These are phyloP conservation scores for Yarrowia bubula DNA, from an alignment of 805 yeast species.

Conservation along the genomic window DNA sequence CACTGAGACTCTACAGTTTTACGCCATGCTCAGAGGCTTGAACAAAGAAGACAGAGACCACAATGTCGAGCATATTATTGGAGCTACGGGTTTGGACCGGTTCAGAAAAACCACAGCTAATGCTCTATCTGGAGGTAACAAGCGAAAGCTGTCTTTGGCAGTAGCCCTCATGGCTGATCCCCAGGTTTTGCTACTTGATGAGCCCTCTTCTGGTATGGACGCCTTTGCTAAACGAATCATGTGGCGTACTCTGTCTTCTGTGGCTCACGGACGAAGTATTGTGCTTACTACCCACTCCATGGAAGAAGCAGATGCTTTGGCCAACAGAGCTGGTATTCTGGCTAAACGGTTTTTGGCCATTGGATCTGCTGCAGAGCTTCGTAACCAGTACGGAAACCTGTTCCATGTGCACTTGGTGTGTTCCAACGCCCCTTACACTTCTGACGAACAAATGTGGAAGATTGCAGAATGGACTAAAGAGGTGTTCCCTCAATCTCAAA, in stretches of 20 bases:
- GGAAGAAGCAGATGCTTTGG: conserved; percentile 43
- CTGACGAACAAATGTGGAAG: conserved; percentile 34
- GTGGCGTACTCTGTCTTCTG: conserved; percentile 41
- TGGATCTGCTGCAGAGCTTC: conserved; percentile 37
- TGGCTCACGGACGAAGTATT: conserved; percentile 39
- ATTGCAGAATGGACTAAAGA: conserved; percentile 34
- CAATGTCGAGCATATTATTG: conserved; percentile 38
- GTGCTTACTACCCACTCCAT: conserved; percentile 42
- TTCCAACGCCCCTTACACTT: conserved; percentile 35
- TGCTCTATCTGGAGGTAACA: conserved; percentile 41
- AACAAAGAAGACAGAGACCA: conserved; percentile 29
- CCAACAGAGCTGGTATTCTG: conserved; percentile 40
- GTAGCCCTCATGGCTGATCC: conserved; percentile 42
- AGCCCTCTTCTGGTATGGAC: conserved; percentile 44
- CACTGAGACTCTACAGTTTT: conserved; percentile 37
- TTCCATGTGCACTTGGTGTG: conserved; percentile 39
- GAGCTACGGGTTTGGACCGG: conserved; percentile 40
- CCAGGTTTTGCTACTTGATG: conserved; percentile 41
- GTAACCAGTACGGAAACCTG: conserved; percentile 36
- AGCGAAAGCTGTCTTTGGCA: conserved; percentile 41
- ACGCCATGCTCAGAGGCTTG: conserved; percentile 39
- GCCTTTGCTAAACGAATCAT: conserved; percentile 42
- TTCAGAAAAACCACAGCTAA: conserved; percentile 38
- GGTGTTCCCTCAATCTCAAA: conserved; percentile 34
- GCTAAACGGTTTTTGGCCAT: conserved; percentile 39